A percentile compares a stretch with the other conserved stretches of the same genome.
phyloP scores from a whole-genome alignment of 2,329 filamentous ascomycete genomes.

The Alternaria brassicicola region DNA sequence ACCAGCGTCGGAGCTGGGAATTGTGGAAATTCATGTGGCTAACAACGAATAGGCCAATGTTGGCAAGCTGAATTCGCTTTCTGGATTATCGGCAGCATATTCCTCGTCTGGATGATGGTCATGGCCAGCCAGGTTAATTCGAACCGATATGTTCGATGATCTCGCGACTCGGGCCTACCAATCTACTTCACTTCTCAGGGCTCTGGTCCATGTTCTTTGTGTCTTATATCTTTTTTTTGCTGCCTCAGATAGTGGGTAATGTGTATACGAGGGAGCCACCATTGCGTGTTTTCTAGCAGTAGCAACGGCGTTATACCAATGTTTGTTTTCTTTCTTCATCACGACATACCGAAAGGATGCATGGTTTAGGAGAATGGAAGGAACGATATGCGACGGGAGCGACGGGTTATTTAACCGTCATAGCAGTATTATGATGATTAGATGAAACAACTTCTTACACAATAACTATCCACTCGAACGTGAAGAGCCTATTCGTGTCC shows the following conservation, averaged over 20 bases:
- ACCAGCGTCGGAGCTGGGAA: background rate
- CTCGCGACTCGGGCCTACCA: background rate
- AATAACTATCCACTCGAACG: background rate
- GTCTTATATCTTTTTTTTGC: background rate
- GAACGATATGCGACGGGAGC: background rate
- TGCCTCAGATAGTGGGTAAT: background rate
- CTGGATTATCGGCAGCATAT: conserved; percentile 67
- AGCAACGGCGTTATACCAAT: background rate
- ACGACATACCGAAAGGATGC: background rate
- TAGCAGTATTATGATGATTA: background rate
- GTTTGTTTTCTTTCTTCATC: background rate
- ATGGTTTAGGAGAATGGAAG: background rate
- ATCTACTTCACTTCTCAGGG: background rate
- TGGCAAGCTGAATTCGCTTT: conserved; percentile 70
- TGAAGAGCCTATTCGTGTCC: background rate
- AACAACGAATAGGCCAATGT: conserved; percentile 57
- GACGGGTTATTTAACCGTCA: background rate
- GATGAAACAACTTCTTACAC: background rate
- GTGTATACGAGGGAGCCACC: background rate
- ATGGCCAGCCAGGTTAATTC: conserved; percentile 64
- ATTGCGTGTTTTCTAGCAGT: background rate
- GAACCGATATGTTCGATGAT: conserved; percentile 45
- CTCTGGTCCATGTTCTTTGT: background rate
- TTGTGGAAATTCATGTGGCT: conserved; percentile 6
- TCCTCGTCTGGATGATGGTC: conserved; percentile 70